Conservation (phyloP, 2,329 filamentous ascomycete genomes). For the Sclerotinia glacialis region DNA sequence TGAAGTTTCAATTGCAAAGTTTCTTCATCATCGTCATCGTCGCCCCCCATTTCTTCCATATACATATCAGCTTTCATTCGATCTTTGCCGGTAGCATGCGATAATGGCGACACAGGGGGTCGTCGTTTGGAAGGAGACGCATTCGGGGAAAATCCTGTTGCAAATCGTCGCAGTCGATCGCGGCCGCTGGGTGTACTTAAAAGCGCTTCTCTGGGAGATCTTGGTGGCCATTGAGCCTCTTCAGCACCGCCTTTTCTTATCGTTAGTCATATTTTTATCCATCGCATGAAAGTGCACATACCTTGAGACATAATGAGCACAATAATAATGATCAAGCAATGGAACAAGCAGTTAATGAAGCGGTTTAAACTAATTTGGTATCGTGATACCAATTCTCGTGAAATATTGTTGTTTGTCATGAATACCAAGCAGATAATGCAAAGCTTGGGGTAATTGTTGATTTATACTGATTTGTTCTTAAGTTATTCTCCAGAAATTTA, state of each 20-base stretch:
- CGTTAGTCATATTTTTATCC: conserved; percentile 8
- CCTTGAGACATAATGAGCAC: conserved; percentile 20
- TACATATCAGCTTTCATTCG: conserved; percentile 38
- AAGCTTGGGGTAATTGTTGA: neutral
- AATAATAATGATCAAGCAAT: conserved; percentile 12
- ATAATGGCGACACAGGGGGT: conserved; percentile 25
- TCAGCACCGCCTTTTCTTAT: conserved; percentile 18
- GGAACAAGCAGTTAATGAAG: conserved; percentile 13
- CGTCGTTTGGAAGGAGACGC: conserved; percentile 61
- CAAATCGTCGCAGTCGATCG: conserved; percentile 66
- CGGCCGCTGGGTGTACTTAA: conserved; percentile 74
- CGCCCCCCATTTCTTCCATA: conserved; percentile 44
- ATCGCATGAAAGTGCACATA: conserved; percentile 13
- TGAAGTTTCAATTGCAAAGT: conserved; percentile 81
- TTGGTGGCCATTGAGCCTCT: conserved; percentile 57
- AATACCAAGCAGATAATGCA: conserved; percentile 3
- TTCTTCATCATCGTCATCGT: conserved; percentile 78
- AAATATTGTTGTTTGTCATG: conserved; percentile 10
- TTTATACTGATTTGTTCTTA: neutral
- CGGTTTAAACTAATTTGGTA: neutral
- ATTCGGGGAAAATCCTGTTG: conserved; percentile 64
- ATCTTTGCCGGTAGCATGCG: conserved; percentile 27
- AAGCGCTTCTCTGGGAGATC: conserved; percentile 63
- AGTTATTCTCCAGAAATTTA: neutral
- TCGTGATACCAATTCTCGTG: neutral